These are phyloP conservation scores for Kodamaea nitidulidarum DNA, from an alignment of 805 yeast genomes.

Conservation along the genomic window DNA sequence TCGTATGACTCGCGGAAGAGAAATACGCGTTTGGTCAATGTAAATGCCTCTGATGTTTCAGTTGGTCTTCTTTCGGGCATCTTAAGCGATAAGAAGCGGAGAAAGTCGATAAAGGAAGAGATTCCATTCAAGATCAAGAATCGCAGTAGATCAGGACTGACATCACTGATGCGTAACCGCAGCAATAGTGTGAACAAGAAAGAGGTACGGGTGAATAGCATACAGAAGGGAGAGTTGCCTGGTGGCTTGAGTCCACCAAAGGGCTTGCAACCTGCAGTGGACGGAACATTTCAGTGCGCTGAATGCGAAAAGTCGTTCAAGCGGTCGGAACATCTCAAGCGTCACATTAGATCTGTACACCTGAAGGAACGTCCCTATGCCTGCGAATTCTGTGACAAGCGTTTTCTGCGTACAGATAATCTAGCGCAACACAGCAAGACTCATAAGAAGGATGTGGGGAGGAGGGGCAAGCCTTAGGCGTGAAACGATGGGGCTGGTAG, in stretches of 20 bases:
- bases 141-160: constrained; percentile 7
- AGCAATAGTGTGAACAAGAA: constrained; percentile 1
- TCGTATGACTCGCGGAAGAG: constrained; percentile 14
- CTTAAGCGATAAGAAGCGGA: constrained; percentile 8
- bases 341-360: constrained; percentile 42
- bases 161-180: constrained; percentile 6
- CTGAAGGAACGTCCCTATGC: constrained; percentile 43
- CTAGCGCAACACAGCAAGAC: constrained; percentile 44
- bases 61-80: constrained; percentile 2
- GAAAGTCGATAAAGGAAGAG: constrained; percentile 12
- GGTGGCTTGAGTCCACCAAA: not conserved
- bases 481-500: too few species aligned
- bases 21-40: constrained; percentile 6
- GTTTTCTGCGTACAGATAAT: constrained; percentile 40
- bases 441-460: constrained; percentile 18
- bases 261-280: constrained; percentile 10
- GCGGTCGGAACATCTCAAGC: constrained; percentile 40
- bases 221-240: not conserved
- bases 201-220: constrained; percentile 1
- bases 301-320: constrained; percentile 42
- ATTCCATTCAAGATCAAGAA: constrained; percentile 5
- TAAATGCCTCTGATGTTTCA: not conserved
- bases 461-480: not conserved
- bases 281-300: constrained; percentile 34
- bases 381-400: constrained; percentile 43